These are phyloP conservation scores for Pseudozyma sp. DNA, from an alignment of 1,284 basidiomycete species.

Conservation along the genomic window DNA sequence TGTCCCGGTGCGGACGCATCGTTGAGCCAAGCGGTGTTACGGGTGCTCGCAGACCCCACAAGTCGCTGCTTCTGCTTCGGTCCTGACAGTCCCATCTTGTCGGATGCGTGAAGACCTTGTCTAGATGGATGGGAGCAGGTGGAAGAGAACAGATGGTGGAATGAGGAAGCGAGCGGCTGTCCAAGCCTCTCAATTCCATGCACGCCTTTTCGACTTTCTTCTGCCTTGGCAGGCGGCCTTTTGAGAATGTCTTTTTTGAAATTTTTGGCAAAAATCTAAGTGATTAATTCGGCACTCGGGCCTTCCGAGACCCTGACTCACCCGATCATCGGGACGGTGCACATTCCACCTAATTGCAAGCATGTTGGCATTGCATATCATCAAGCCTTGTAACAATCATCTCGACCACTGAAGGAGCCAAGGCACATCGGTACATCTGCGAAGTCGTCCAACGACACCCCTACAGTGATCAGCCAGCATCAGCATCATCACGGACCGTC, in stretches of 20 bases:
- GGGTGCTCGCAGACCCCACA: constrained; percentile 58
- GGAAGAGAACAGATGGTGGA: neutral
- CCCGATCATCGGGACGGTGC: constrained; percentile 35
- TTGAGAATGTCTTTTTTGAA: constrained; percentile 3
- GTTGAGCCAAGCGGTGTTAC: constrained; percentile 64
- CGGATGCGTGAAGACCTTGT: neutral
- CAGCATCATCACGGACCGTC: neutral
- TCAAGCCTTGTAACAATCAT: neutral
- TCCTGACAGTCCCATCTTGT: constrained; percentile 63
- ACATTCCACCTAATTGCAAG: constrained; percentile 13
- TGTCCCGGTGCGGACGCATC: constrained; percentile 65
- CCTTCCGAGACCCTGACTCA: neutral
- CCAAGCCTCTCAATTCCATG: too few species aligned
- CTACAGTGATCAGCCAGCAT: too few species aligned
- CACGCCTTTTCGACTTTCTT: constrained; percentile 8
- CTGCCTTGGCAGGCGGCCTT: neutral
- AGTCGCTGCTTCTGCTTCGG: constrained; percentile 64
- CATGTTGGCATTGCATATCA: neutral
- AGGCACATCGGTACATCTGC: too few species aligned
- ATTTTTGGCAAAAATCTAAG: neutral
- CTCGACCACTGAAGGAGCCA: neutral
- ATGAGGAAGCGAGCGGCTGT: neutral
- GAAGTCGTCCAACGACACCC: neutral
- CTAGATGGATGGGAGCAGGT: neutral
- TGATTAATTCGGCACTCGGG: constrained; percentile 31